Evolutionary conservation across 805 yeast genomes (phyloP).

Genomic region (Metschnikowia kunwiensis): DNA sequence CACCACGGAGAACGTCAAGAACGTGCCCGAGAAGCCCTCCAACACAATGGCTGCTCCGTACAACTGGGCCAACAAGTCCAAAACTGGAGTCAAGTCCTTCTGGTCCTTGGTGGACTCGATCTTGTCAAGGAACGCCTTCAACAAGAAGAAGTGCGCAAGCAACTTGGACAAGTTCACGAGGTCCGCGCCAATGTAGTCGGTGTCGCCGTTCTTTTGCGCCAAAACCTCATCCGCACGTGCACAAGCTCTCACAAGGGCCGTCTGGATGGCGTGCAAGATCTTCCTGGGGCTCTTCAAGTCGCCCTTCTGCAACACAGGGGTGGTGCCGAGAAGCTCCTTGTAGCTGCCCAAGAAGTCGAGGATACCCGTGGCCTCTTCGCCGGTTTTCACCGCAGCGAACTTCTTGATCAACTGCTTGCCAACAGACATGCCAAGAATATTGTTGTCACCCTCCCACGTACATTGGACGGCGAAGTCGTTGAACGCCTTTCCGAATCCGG

Average conservation of each 20-base stretch:
- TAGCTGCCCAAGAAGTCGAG: slow-evolving; percentile 41
- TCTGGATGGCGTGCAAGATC: slow-evolving; percentile 27
- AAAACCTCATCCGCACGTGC: slow-evolving; percentile 29
- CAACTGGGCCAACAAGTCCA: slow-evolving; percentile 55
- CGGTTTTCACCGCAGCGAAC: slow-evolving; percentile 38
- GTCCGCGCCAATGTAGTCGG: slow-evolving; percentile 47
- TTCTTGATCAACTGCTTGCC: slow-evolving; percentile 72
- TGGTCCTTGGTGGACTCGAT: slow-evolving; percentile 31
- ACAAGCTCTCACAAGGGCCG: slow-evolving; percentile 39
- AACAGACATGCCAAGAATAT: slow-evolving; percentile 74
- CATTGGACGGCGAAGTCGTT: slow-evolving; percentile 97
- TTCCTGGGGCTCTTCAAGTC: slow-evolving; percentile 25
- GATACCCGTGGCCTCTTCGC: slow-evolving; percentile 42
- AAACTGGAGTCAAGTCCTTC: slow-evolving; percentile 43
- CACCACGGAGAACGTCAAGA: slow-evolving; percentile 61
- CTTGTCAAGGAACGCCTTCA: slow-evolving; percentile 38
- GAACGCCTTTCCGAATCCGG: slow-evolving; percentile 85
- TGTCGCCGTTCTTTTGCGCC: slow-evolving; percentile 34
- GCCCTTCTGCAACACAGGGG: slow-evolving; percentile 29
- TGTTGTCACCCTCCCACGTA: slow-evolving; percentile 98
- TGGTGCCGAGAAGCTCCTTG: slow-evolving; percentile 23
- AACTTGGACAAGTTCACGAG: slow-evolving; percentile 48
- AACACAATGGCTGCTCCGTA: slow-evolving; percentile 56
- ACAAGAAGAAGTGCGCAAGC: slow-evolving; percentile 48
- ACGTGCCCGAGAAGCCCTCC: slow-evolving; percentile 68